Percentiles rank a stretch among this genome's conserved stretches.
Evolutionary conservation across 108 stramenopile species (phyloP).

Genomic region (Epithemia pelagica): DNA sequence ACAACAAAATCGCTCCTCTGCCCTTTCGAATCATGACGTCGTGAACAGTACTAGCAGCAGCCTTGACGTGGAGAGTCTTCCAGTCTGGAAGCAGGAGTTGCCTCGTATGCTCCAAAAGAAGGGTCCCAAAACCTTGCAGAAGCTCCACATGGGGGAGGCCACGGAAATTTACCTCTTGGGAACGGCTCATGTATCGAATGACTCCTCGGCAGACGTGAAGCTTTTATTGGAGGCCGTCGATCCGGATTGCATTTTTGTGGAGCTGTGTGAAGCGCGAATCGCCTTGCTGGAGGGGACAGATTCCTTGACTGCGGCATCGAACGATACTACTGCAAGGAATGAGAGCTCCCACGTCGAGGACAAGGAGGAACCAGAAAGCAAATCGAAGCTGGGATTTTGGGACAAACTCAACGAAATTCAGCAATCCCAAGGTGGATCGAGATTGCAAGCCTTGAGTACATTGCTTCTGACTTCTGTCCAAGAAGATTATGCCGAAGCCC

Average conservation of each 20-base stretch:
- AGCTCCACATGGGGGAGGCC: neutral
- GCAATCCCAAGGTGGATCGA: slow-evolving; percentile 10
- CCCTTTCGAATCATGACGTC: no score
- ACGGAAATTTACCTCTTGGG: slow-evolving; percentile 65
- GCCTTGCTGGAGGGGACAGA: slow-evolving; percentile 32
- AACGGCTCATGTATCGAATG: slow-evolving; percentile 74
- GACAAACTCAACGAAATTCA: slow-evolving; percentile 17
- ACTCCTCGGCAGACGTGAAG: slow-evolving; percentile 58
- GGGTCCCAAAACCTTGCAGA: slow-evolving; percentile 6
- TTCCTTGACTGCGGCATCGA: slow-evolving; percentile 1
- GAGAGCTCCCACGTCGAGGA: neutral
- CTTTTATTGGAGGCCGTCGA: slow-evolving; percentile 51
- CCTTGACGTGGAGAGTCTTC: neutral
- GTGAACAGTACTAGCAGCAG: neutral
- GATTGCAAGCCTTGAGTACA: slow-evolving; percentile 23
- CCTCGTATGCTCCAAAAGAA: neutral
- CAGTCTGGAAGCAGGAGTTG: neutral
- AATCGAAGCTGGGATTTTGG: slow-evolving; percentile 17
- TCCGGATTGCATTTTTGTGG: slow-evolving; percentile 70
- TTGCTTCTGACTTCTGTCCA: slow-evolving; percentile 62
- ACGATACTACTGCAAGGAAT: neutral
- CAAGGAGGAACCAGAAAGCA: neutral
- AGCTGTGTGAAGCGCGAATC: slow-evolving; percentile 73
- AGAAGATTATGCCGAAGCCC: slow-evolving; percentile 63
- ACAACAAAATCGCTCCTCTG: no score